Base-by-base conservation (phyloP, 2,329 filamentous ascomycete genomes). In the Neofusicoccum kwambonambiense region DNA sequence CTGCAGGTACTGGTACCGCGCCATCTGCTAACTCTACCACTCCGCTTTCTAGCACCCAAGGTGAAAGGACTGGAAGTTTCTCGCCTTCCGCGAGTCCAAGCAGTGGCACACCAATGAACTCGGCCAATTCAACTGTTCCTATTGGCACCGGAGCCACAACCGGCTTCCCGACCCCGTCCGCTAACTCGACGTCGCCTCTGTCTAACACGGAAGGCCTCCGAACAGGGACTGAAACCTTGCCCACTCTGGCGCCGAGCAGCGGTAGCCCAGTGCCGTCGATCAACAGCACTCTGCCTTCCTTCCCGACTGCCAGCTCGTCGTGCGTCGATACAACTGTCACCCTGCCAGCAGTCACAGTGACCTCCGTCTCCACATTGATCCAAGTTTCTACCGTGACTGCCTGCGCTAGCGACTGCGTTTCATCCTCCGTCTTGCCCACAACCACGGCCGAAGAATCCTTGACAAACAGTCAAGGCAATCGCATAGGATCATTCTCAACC, bases 11-110 rank as follows among this genome's bases (percentile, higher is more conserved):
- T 17, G 37, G 37, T 2, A 22, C 37, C 27, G 42, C 41, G 2
- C 66, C 67, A 12, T 68, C 67, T 2, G 47, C 61, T 3, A 69
- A 65, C 12, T 62, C 68, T n/a, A 69, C 71, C 0, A n/a, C 66
- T 0, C 68, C 68, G 9, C 12, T 69, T 31, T 69, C 70, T 42
- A 68, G 50, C 9, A 45, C 39, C 0, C 17, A 54, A 6, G 61
- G 27, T 13, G 9, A 19, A 15, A 49, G 49, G 0, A 56, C 22
- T 3, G 61, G 61, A 17, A n/a, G 8, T 6, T 54, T 54, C 50
- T 49, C 62, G 2, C 39, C 52, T 13, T 51, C 37, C 34, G 47
- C 56, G n/a, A 27, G 1, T 13, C 42, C 42, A 13, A 61, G 57
- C 31, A 64, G 62, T 15, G 50, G 62, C 17, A 11, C 17, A 3